A percentile compares a stretch with the other conserved stretches of the same genome.
Evolutionary conservation across 192 early-diverging fungal genomes (phyloP).

Genomic region (Haplosporangium gracile): DNA sequence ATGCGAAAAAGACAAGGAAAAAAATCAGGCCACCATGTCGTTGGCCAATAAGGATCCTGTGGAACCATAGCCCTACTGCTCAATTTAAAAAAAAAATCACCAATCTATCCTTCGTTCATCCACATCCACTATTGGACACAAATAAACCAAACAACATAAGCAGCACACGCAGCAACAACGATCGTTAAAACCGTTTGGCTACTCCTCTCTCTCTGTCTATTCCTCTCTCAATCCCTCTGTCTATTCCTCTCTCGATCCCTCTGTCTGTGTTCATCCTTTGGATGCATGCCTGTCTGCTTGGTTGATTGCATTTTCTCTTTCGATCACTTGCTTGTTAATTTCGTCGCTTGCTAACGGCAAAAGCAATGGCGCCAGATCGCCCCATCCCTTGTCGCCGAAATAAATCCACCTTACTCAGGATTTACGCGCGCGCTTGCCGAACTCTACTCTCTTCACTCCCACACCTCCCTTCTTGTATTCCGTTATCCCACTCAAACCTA

Average conservation of each 20-base stretch:
- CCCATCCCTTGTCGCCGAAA: background rate
- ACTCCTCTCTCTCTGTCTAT: too few relatives aligned
- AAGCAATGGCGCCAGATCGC: constrained; percentile 19
- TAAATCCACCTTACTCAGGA: background rate
- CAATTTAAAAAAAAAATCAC: background rate
- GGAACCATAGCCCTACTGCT: constrained; percentile 15
- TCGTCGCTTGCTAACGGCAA: background rate
- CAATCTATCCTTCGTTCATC: background rate
- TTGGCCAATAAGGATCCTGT: constrained; percentile 36
- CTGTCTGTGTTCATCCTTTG: background rate
- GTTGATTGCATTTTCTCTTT: background rate
- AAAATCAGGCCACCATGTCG: constrained; percentile 35
- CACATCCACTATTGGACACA: background rate
- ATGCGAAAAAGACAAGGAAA: background rate
- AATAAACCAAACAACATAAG: background rate
- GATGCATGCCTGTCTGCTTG: background rate
- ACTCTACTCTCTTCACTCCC: background rate
- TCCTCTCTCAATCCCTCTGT: background rate
- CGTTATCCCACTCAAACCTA: too few relatives aligned
- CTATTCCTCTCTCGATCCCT: background rate
- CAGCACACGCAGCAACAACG: background rate
- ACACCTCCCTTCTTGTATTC: background rate
- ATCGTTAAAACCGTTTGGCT: background rate
- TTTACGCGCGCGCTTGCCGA: background rate
- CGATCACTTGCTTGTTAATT: background rate